Base-by-base conservation (phyloP, 768 basidiomycete species). In the Auriculariales sp. region DNA sequence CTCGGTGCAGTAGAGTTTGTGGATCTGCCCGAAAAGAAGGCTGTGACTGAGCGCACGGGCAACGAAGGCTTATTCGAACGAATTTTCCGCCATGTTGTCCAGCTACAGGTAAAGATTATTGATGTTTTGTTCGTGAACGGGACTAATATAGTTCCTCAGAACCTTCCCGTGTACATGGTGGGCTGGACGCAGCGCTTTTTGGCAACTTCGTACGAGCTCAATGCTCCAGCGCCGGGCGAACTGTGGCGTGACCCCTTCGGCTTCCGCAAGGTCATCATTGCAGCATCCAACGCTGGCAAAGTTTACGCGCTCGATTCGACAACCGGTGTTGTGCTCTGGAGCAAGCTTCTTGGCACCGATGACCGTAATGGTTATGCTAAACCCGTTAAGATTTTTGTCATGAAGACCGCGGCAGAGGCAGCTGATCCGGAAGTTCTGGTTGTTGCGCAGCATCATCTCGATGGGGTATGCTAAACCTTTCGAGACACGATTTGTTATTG, bases 281-380 rank as follows among this genome's bases (percentile, higher is more conserved):
- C 69, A 4, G 83, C 79, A 0, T 89, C 85, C 3, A 55, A 68
- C 1, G 68, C 73, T 27, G 89, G 90, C 2, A 90, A 88, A 57
- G 55, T 92, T 0, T 90, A 79, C 57, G 92, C 80, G 0, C 64
- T 97, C 35, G 90, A 95, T 56, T 83, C 86, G 1, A 74, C 78
- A 9, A 83, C 71, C 36, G 92, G 92, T 0, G 68, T 72, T 2
- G 70, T 89, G 28, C 58, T 94, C 1, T 97, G 92, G 92, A 81
- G 75, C 54, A 76, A 78, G 9, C 67, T 86, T 2, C 69, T 94
- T 2, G 85, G 87, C 74, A 78, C 78, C 0, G 70, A 66, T 4
- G 62, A 67, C 31, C 64, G 78, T 22, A 83, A 80, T 15, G 82
- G 73, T 14, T 63, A 58, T 24, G 62, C 84, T 17, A 50, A 71